A percentile compares a stretch with the other conserved stretches of the same genome.
Conservation (phyloP, 2,329 filamentous ascomycete genomes). For the Tolypocladium nubicola region DNA sequence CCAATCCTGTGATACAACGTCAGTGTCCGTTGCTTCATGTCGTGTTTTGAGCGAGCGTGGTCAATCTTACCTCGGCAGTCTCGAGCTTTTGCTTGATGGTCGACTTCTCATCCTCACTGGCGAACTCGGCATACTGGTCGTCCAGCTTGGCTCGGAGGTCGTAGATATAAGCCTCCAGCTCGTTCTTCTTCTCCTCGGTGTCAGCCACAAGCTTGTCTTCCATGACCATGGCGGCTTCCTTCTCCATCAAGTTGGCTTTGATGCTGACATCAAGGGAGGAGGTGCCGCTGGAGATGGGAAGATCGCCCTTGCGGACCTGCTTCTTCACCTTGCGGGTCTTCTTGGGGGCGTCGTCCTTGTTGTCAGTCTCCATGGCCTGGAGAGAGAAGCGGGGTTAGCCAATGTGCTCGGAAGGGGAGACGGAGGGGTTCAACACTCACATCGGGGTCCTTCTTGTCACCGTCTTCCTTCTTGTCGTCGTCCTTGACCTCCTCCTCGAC, state of each 20-base stretch:
- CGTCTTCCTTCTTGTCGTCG: slow-evolving; percentile 59
- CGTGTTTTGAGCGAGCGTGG: too few species aligned
- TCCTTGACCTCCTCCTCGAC: slow-evolving; percentile 87
- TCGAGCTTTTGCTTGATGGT: slow-evolving; percentile 78
- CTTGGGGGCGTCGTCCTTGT: slow-evolving; percentile 57
- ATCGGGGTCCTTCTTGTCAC: slow-evolving; percentile 57
- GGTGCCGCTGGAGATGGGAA: slow-evolving; percentile 77
- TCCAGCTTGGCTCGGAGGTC: slow-evolving; percentile 93
- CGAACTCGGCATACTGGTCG: slow-evolving; percentile 79
- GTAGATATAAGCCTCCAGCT: slow-evolving; percentile 96
- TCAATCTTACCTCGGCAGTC: slow-evolving; percentile 65
- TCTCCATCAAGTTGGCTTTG: slow-evolving; percentile 64
- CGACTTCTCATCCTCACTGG: slow-evolving; percentile 84
- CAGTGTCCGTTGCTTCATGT: slow-evolving; percentile 1
- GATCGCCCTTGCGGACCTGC: slow-evolving; percentile 93
- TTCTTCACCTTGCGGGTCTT: slow-evolving; percentile 98
- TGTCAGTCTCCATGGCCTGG: slow-evolving; percentile 80
- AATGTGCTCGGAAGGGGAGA: neutral
- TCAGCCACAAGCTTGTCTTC: slow-evolving; percentile 98
- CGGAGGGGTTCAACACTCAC: slow-evolving; percentile 41
- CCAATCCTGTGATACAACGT: slow-evolving; percentile 66
- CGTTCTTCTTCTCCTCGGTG: slow-evolving; percentile 99
- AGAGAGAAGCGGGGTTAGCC: slow-evolving; percentile 13
- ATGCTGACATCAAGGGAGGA: slow-evolving; percentile 60
- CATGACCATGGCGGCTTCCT: slow-evolving; percentile 85